phyloP scores from a whole-genome alignment of 805 yeast species.

The Saturnispora sanitii region DNA sequence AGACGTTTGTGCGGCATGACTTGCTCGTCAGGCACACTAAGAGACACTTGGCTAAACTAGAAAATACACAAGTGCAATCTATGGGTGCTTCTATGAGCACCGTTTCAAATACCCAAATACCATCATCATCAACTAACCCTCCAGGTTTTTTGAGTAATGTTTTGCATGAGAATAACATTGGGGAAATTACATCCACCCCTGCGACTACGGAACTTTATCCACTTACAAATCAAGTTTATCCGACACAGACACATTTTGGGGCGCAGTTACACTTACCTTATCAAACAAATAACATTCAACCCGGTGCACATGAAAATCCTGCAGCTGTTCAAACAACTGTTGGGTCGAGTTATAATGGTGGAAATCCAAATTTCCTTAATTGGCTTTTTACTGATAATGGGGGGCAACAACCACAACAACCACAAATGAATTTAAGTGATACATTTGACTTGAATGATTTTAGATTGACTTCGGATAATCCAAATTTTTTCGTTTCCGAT shows the following conservation, averaged over 20 bases:
- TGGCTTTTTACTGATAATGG: conserved; percentile 23
- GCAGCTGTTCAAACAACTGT: too few relatives aligned
- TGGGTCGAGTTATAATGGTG: background rate
- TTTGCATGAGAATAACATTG: background rate
- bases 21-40: conserved; percentile 36
- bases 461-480: conserved; percentile 19
- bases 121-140: conserved; percentile 2
- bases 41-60: conserved; percentile 28
- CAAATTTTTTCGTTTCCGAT: conserved; percentile 24
- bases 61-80: background rate
- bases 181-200: background rate
- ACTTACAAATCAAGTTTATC: too few relatives aligned
- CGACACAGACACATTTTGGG: too few relatives aligned
- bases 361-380: conserved; percentile 18
- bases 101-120: too few relatives aligned
- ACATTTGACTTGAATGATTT: conserved; percentile 19
- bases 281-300: too few relatives aligned
- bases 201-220: background rate
- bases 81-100: too few relatives aligned
- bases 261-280: too few relatives aligned
- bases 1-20: conserved; percentile 56
- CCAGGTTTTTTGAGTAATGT: background rate
- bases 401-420: background rate
- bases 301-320: too few relatives aligned
- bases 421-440: background rate